Conservation (phyloP, 257 asterid species). For the Salvia hispanica region DNA sequence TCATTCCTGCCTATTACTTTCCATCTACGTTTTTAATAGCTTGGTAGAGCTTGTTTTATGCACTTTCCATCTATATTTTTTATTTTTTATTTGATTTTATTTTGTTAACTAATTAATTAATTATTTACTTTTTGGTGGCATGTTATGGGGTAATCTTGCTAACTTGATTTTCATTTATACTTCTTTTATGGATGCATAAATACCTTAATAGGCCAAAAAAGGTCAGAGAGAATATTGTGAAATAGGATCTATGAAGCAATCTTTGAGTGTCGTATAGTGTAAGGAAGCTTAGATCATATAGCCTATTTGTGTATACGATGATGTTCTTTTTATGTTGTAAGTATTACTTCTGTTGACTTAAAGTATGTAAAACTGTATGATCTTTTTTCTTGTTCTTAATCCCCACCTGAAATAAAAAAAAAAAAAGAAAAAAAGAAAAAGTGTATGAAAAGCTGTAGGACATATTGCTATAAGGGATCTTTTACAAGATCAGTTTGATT, state of each 20-base stretch:
- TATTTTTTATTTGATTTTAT: not conserved
- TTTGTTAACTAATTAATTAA: not conserved
- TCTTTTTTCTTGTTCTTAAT: not conserved
- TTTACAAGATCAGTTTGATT: not conserved
- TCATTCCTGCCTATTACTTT: not conserved
- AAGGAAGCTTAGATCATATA: conserved; percentile 20
- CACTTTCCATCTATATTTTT: too few species aligned
- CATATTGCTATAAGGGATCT: not conserved
- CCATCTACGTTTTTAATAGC: conserved; percentile 24
- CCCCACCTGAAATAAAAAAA: not conserved
- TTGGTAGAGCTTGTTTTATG: conserved; percentile 3
- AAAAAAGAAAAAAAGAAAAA: too few species aligned
- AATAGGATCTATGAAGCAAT: conserved; percentile 1
- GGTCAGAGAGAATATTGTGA: not conserved
- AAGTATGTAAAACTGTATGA: not conserved
- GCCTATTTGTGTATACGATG: conserved; percentile 15
- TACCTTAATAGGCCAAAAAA: conserved; percentile 6
- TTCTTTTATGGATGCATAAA: conserved; percentile 1
- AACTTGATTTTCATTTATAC: conserved; percentile 8
- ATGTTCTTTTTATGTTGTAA: conserved; percentile 1
- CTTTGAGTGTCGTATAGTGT: not conserved
- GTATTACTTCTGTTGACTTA: not conserved
- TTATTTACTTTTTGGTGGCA: conserved; percentile 17
- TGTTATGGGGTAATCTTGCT: conserved; percentile 17
- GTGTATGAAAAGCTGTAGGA: not conserved